Base-by-base conservation (phyloP, 257 asterid species). In the Eustoma russellianum region DNA sequence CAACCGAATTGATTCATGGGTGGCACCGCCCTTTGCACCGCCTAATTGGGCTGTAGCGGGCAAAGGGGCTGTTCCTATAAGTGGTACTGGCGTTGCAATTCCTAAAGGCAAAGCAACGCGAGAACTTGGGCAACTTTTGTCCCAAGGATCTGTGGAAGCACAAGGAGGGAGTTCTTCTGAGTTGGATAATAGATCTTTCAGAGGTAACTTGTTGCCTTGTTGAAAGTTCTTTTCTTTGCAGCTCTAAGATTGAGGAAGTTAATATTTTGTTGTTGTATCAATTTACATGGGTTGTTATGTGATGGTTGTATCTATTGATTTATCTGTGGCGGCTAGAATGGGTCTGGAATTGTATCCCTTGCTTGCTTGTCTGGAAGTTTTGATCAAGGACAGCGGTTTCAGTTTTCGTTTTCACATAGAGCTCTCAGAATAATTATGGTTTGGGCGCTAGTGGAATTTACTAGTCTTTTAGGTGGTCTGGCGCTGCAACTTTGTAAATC, bases 101-200 rank as follows among this genome's bases (percentile, higher is more conserved):
- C 73, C 52, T 0, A 77, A 77, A 70, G 92, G 94, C 33, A 81
- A 74, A 71, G 78, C 70, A 17, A 68, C 66, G 41, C 48, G 69
- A 8, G 79, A 78, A 3, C 40, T 60, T 28, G 79, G 83, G 59
- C 66, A 60, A 45, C 57, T 41, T 44, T 53, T 63, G 5, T 57
- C 80, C 2, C 89, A 79, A 52, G 90, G 83, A 18, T 83, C 93
- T 6, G 45, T 77, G 44, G 94, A 89, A 68, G 79, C 97, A 2
- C 88, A 74, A 57, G 83, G 84, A 55, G 93, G 86, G n/a, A 83
- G 93, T 66, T 81, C 95, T 12, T 64, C 82, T 33, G 93, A 82
- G 64, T 64, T 81, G 77, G 93, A 86, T 73, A 75, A 77, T 65
- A 86, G 75, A 64, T 41, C 78, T 62, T 72, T 67, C 57, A 88